phyloP scores from a whole-genome alignment of 768 basidiomycete genomes.

The Ephemerocybe angulata region DNA sequence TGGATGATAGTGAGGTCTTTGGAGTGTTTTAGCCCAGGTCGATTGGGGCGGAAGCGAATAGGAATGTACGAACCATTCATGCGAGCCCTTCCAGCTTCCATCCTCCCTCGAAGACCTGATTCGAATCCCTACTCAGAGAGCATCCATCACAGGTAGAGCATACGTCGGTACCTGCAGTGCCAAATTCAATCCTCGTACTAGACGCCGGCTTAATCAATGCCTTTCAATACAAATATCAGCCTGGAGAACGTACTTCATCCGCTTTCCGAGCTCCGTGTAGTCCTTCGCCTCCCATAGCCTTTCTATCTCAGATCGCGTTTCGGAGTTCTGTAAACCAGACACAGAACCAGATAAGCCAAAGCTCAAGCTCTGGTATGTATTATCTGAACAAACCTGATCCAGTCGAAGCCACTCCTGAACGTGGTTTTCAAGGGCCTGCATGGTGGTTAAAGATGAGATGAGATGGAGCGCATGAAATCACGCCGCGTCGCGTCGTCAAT shows the following conservation, averaged over 20 bases:
- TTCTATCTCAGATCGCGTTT: constrained; percentile 48
- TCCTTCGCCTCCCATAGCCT: constrained; percentile 40
- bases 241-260: constrained; percentile 44
- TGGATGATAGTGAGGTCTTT: constrained; percentile 73
- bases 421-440: constrained; percentile 33
- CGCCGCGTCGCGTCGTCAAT: too few relatives aligned
- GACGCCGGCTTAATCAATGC: not conserved
- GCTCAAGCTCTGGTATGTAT: not conserved
- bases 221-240: not conserved
- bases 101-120: constrained; percentile 68
- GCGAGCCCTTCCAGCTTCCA: constrained; percentile 88
- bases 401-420: constrained; percentile 50
- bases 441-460: constrained; percentile 1
- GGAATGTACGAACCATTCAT: constrained; percentile 62
- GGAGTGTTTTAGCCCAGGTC: constrained; percentile 1
- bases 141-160: not conserved
- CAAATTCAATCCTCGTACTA: constrained; percentile 78
- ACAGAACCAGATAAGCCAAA: not conserved
- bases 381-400: constrained; percentile 34
- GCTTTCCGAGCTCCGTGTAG: constrained; percentile 46
- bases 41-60: not conserved
- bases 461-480: not conserved
- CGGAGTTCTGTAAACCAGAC: constrained; percentile 39
- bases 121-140: not conserved
- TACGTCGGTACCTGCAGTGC: constrained; percentile 67